Conservation (phyloP, 2,329 filamentous ascomycete genomes). For the Colletotrichum euphorbiae region DNA sequence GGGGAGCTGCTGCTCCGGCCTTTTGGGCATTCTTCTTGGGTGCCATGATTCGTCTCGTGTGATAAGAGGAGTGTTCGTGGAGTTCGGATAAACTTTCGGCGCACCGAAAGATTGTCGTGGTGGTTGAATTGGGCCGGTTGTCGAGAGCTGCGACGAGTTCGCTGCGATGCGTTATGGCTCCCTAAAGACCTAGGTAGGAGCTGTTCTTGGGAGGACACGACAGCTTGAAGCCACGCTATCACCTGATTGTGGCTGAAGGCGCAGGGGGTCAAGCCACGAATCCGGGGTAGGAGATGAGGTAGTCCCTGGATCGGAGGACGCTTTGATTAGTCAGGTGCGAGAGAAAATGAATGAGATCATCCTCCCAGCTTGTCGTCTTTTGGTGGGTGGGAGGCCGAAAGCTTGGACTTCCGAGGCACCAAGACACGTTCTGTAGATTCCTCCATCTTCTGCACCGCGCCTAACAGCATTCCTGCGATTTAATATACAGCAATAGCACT, state of each 20-base stretch:
- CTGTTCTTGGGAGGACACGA: conserved; percentile 48
- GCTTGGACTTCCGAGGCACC: conserved; percentile 35
- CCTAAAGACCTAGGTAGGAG: conserved; percentile 36
- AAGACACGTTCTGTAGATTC: conserved; percentile 15
- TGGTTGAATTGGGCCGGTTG: conserved; percentile 26
- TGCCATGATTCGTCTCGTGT: conserved; percentile 53
- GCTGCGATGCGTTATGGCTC: not conserved
- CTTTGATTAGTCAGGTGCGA: conserved; percentile 32
- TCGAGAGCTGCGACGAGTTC: conserved; percentile 8
- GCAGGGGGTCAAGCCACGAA: conserved; percentile 28
- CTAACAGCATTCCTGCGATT: conserved; percentile 1
- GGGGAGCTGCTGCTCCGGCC: conserved; percentile 28
- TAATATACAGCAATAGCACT: not conserved
- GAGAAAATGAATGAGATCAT: conserved; percentile 38
- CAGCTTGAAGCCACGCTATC: conserved; percentile 46
- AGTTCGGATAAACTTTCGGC: not conserved
- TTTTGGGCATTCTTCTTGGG: conserved; percentile 58
- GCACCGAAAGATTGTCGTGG: conserved; percentile 3
- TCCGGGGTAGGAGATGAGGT: conserved; percentile 22
- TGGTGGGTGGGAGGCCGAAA: conserved; percentile 26
- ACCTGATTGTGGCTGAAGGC: conserved; percentile 37
- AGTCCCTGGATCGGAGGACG: conserved; percentile 10
- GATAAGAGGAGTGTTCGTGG: conserved; percentile 13
- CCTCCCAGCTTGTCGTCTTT: not conserved
- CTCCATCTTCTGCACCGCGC: conserved; percentile 16